A percentile compares a stretch with the other conserved stretches of the same genome.
phyloP scores from a whole-genome alignment of 371 early-diverging fungal species.

The Mucor circinelloides region DNA sequence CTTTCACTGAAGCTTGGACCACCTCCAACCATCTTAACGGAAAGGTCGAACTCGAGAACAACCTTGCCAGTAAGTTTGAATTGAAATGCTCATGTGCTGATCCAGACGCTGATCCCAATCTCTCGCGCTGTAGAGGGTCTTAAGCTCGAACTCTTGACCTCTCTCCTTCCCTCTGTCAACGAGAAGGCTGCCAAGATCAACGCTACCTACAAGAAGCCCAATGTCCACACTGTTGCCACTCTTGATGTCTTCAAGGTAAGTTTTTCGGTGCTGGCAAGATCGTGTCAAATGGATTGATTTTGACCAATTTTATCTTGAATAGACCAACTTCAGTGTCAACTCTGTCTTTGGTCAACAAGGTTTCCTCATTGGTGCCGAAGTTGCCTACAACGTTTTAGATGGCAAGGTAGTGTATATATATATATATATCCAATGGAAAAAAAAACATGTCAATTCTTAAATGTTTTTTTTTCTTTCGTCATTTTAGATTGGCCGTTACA shows the following conservation, averaged over 20 bases:
- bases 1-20: slow-evolving; percentile 95
- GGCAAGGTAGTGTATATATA: slow-evolving; percentile 62
- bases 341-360: slow-evolving; percentile 76
- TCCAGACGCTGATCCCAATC: background rate
- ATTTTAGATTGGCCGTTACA: slow-evolving; percentile 76
- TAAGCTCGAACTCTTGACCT: slow-evolving; percentile 52
- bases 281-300: background rate
- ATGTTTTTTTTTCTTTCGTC: background rate
- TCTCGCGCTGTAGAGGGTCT: slow-evolving; percentile 42
- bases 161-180: slow-evolving; percentile 50
- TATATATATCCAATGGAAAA: background rate
- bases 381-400: slow-evolving; percentile 87
- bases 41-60: slow-evolving; percentile 93
- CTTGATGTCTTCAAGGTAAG: slow-evolving; percentile 55
- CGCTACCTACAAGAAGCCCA: slow-evolving; percentile 54
- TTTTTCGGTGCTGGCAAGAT: background rate
- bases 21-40: slow-evolving; percentile 90
- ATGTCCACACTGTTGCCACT: slow-evolving; percentile 52
- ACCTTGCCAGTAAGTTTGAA: slow-evolving; percentile 78
- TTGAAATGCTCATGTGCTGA: background rate
- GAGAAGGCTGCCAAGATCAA: slow-evolving; percentile 55
- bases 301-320: background rate
- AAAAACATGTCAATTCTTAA: background rate
- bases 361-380: slow-evolving; percentile 90
- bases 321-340: slow-evolving; percentile 54